Evolutionary conservation across 345 rosid species (phyloP).

Genomic region (Salix exigua): DNA sequence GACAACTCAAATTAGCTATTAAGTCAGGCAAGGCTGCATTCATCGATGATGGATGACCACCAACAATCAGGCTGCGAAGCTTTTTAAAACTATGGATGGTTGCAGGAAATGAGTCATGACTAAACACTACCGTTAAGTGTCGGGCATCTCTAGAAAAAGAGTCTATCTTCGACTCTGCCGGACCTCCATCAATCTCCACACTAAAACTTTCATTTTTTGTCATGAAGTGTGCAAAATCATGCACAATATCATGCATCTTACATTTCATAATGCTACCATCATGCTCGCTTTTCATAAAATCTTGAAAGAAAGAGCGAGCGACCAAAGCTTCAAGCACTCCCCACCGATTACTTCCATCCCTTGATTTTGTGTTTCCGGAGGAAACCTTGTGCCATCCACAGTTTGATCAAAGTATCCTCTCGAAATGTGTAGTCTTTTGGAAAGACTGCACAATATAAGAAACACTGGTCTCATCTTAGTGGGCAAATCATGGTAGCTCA

Average conservation of each 20-base stretch:
- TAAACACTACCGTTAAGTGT: too few relatives aligned
- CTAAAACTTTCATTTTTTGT: slow-evolving; percentile 2
- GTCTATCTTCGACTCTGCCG: too few relatives aligned
- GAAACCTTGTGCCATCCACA: slow-evolving; percentile 22
- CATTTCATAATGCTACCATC: not conserved
- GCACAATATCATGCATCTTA: slow-evolving; percentile 1
- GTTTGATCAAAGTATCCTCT: not conserved
- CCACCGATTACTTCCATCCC: not conserved
- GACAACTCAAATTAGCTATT: too few relatives aligned
- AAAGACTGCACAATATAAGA: slow-evolving; percentile 1
- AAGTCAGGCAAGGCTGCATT: too few relatives aligned
- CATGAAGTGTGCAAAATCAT: not conserved
- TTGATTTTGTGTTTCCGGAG: not conserved
- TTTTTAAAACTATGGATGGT: too few relatives aligned
- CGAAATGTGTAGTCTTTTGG: not conserved
- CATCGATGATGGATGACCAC: too few relatives aligned
- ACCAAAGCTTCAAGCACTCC: not conserved
- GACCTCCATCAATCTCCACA: not conserved
- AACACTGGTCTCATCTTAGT: not conserved
- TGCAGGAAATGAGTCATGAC: rapidly evolving
- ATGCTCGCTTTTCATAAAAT: not conserved
- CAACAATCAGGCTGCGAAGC: too few relatives aligned
- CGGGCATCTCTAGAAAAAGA: too few relatives aligned
- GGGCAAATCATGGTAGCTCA: too few relatives aligned
- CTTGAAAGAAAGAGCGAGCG: not conserved